Base-by-base conservation (phyloP, 441 rosid species). In the Bruguiera hainesii region DNA sequence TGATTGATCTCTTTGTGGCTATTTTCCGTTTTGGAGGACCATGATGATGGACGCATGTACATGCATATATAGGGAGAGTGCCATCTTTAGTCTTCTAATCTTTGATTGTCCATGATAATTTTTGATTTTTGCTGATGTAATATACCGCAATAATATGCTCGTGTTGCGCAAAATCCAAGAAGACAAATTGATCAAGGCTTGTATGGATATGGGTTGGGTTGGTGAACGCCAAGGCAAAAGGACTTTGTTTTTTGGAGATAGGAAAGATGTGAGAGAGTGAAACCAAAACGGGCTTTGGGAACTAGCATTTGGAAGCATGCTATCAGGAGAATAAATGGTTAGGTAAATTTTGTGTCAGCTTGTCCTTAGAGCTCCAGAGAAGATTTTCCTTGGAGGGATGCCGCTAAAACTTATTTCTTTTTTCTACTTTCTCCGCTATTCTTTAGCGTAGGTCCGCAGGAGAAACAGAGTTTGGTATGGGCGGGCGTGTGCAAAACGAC, bases 191-290 rank as follows among this genome's bases (percentile, higher is more conserved):
- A 42, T 61, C 64, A 69, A 61, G 67, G 74, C 60, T 66, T 69
- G 74, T 67, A 33, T 63, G 55, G 77, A 60, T 71, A 51, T 3
- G 4, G 48, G 18, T 13, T 42, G 16, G 16, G 81, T 74, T 76
- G 85, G 83, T 69, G 78, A 73, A 78, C 69, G 79, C 68, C 76
- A 72, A 71, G 82, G 81, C 79, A 74, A 81, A 79, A 68, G 83
- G 74, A 83, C 79, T 76, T 79, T 64, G 74, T 61, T 10, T 37
- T 37, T 30, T 2, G 3, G 60, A 66, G 71, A 15, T 73, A 28
- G 57, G 72, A 76, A 60, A 70, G 66, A 65, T 56, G 72, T 33
- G 37, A 63, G 68, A 56, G 59, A 39, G 60, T 76, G 49, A 73
- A 28, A 72, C 79, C 89, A 85, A 87, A 82, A 71, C 51, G 50